Percentiles rank a stretch among this genome's conserved stretches.
phyloP scores from a whole-genome alignment of 2,329 filamentous ascomycete genomes.

The Aspergillus sojae region DNA sequence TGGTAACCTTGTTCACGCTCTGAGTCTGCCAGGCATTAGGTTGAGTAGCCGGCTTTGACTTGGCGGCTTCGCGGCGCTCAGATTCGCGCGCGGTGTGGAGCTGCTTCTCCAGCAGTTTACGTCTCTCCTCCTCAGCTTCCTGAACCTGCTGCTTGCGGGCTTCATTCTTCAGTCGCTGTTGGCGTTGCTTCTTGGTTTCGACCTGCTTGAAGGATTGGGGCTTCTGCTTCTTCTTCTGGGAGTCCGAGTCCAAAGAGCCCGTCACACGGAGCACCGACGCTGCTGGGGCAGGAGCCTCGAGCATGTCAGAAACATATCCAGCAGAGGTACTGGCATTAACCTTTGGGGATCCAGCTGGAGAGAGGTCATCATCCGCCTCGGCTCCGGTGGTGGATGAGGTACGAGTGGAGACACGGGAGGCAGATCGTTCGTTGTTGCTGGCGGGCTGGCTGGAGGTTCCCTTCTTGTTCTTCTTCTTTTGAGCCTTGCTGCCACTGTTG shows the following conservation, averaged over 20 bases:
- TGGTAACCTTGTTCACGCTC: constrained; percentile 25
- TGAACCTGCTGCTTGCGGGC: constrained; percentile 73
- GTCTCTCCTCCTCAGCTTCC: constrained; percentile 77
- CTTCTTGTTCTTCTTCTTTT: constrained; percentile 70
- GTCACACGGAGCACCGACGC: constrained; percentile 80
- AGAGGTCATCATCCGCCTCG: constrained; percentile 81
- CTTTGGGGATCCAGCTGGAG: constrained; percentile 68
- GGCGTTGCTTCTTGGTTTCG: constrained; percentile 93
- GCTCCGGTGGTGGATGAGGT: constrained; percentile 71
- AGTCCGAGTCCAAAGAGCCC: constrained; percentile 55
- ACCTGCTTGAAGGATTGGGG: constrained; percentile 64
- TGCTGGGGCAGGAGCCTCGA: constrained; percentile 69
- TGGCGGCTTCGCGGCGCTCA: constrained; percentile 74
- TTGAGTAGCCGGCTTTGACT: constrained; percentile 46
- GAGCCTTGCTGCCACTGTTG: constrained; percentile 33
- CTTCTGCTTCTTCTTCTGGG: constrained; percentile 60
- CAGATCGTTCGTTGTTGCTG: constrained; percentile 48
- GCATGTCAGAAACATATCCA: constrained; percentile 85
- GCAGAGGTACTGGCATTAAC: constrained; percentile 46
- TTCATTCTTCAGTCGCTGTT: constrained; percentile 88
- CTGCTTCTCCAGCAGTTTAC: constrained; percentile 77
- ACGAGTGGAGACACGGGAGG: constrained; percentile 53
- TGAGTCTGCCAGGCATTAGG: constrained; percentile 59
- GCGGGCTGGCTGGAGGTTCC: constrained; percentile 49
- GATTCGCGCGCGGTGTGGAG: constrained; percentile 77